Evolutionary conservation across 2,329 filamentous ascomycete species (phyloP), one percentile per base, ranked within the genome.

Genomic region (Fusarium zealandicum): DNA sequence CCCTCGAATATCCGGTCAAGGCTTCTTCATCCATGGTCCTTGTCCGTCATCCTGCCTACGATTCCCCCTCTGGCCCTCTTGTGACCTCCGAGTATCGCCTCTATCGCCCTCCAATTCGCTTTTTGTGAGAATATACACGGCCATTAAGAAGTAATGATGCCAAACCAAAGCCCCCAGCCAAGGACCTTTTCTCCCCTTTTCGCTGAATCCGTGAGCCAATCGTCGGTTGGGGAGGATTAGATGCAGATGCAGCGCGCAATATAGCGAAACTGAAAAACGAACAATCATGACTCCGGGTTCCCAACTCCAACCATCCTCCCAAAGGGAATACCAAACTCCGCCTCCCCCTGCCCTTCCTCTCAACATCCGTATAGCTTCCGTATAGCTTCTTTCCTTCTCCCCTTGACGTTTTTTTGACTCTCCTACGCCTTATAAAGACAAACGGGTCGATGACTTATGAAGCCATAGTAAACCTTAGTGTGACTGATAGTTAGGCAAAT

Each of bases 251-350:
- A 68, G 64, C 62, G 64, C 60, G 62, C 61, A 67, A 68, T 66
- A 60, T 64, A 68, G 62, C 64, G 65, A 65, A 68, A 64, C 54
- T 66, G 58, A 66, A 67, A 68, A 68, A 63, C 54, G 62, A 68
- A 67, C 68, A 67, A 67, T 69, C 64, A 65, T 67, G 67, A 72
- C 68, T 64, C 69, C 65, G 64, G 63, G 48, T 62, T 66, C 67
- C 68, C 61, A 68, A 71, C 65, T 67, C 69, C 66, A 61, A 67
- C 63, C 56, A 51, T 66, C 64, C 62, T 63, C 58, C 57, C 51
- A 65, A 68, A 64, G 62, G 64, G 61, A 64, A 67, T 67, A 62
- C 61, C 66, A 60, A 61, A 68, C 61, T 64, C 63, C 63, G 52
- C 61, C 55, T 57, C 63, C 56, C 47, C 61, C 56, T 50, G 17